phyloP scores from a whole-genome alignment of 768 basidiomycete species.

The Galerina sulciceps region DNA sequence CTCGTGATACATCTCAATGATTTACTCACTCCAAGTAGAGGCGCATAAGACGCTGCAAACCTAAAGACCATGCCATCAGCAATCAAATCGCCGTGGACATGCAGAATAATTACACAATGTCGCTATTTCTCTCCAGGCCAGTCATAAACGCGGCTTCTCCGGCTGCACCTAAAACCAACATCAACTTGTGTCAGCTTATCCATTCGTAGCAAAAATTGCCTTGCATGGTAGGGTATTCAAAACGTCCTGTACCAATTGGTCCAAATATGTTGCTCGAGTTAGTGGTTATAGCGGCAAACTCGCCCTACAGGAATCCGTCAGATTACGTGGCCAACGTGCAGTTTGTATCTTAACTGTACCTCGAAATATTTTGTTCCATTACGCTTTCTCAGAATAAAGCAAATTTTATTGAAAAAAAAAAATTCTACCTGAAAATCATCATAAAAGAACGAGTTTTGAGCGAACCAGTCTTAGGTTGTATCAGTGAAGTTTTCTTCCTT shows the following conservation, averaged over 20 bases:
- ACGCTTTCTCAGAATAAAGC: slow-evolving; percentile 37
- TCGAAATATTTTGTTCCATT: slow-evolving; percentile 65
- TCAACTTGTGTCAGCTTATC: neutral
- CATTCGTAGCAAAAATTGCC: slow-evolving; percentile 33
- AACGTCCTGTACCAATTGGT: slow-evolving; percentile 42
- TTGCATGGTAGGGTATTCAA: slow-evolving; percentile 59
- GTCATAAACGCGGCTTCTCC: slow-evolving; percentile 74
- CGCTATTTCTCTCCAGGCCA: slow-evolving; percentile 54
- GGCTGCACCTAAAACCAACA: slow-evolving; percentile 40
- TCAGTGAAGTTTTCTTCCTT: neutral
- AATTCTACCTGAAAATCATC: slow-evolving; percentile 35
- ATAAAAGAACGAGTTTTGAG: slow-evolving; percentile 43
- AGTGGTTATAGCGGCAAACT: slow-evolving; percentile 64
- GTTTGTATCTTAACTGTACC: slow-evolving; percentile 29
- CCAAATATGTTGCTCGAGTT: slow-evolving; percentile 54
- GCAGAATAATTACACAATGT: slow-evolving; percentile 33
- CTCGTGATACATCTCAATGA: too few species aligned
- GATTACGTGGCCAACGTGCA: slow-evolving; percentile 23
- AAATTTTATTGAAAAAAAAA: neutral
- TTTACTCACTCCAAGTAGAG: slow-evolving; percentile 48
- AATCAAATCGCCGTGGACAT: neutral
- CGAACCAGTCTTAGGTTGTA: slow-evolving; percentile 38
- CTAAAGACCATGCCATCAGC: slow-evolving; percentile 26
- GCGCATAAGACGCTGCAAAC: slow-evolving; percentile 64
- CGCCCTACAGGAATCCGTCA: slow-evolving; percentile 35